Percentiles rank a stretch among this genome's conserved stretches.
Evolutionary conservation across 2,329 filamentous ascomycete genomes (phyloP).

Genomic region (Aureobasidium zeae): DNA sequence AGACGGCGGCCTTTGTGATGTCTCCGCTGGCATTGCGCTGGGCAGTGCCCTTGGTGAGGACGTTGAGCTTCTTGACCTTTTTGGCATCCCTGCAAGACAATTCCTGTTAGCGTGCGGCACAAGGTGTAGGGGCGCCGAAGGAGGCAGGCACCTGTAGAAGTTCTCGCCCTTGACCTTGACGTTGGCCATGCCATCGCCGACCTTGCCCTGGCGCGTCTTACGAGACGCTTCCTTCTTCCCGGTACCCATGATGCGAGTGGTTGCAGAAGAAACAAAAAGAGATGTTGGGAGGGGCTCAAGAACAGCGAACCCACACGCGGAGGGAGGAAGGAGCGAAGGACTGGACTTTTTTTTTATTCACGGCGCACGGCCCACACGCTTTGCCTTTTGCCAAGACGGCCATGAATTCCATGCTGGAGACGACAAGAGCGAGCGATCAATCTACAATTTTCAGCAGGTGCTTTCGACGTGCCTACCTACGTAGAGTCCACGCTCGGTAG

Average conservation of each 20-base stretch:
- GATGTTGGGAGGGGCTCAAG: conserved; percentile 5
- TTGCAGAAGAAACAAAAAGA: not conserved
- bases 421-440: too few species aligned
- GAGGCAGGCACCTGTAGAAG: conserved; percentile 67
- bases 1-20: conserved; percentile 74
- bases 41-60: conserved; percentile 79
- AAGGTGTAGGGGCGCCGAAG: not conserved
- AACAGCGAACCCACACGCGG: conserved; percentile 13
- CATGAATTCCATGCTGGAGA: not conserved
- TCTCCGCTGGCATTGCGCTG: conserved; percentile 74
- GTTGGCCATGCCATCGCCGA: conserved; percentile 78
- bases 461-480: not conserved
- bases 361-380: not conserved
- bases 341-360: conserved; percentile 11
- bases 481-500: not conserved
- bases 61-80: conserved; percentile 79
- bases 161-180: conserved; percentile 94
- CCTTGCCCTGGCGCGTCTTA: conserved; percentile 76
- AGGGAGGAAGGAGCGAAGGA: conserved; percentile 4
- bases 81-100: conserved; percentile 53
- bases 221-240: conserved; percentile 85
- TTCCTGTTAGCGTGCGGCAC: conserved; percentile 14
- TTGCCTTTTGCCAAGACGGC: not conserved
- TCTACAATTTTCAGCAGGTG: not conserved
- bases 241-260: conserved; percentile 58